Evolutionary conservation across 2,329 filamentous ascomycete species (phyloP).

Genomic region (Fusarium sp.): DNA sequence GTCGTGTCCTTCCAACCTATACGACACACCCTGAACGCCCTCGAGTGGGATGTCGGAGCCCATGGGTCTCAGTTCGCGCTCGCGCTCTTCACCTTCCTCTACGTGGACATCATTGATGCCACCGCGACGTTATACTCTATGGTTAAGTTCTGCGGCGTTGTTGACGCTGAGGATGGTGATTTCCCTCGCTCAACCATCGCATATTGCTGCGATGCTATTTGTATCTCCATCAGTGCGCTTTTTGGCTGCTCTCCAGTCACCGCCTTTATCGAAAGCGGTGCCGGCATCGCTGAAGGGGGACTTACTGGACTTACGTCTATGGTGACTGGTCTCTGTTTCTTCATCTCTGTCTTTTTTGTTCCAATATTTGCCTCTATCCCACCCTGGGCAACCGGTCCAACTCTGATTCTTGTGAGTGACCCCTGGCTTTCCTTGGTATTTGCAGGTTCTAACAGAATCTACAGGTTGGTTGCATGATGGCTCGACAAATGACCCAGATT

Average conservation of each 20-base stretch:
- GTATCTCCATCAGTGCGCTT: constrained; percentile 74
- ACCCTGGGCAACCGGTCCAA: constrained; percentile 81
- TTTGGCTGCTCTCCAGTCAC: constrained; percentile 76
- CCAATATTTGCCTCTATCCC: constrained; percentile 79
- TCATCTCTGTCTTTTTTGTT: constrained; percentile 76
- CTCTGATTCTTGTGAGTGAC: constrained; percentile 68
- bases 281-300: constrained; percentile 77
- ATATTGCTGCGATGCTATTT: constrained; percentile 73
- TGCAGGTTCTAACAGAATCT: neutral
- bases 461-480: constrained; percentile 80
- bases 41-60: constrained; percentile 75
- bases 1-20: constrained; percentile 84
- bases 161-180: constrained; percentile 72
- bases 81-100: constrained; percentile 79
- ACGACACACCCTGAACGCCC: constrained; percentile 70
- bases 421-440: too few relatives aligned
- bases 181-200: constrained; percentile 85
- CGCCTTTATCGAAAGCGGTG: constrained; percentile 76
- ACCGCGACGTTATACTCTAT: constrained; percentile 80
- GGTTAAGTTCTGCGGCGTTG: constrained; percentile 74
- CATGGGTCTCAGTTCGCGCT: constrained; percentile 79
- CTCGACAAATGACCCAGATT: constrained; percentile 77
- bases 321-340: constrained; percentile 72
- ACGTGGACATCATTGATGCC: constrained; percentile 79
- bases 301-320: constrained; percentile 76